Evolutionary conservation across 441 rosid genomes (phyloP), one percentile per base, ranked within the genome.

Genomic region (Gossypium aridum): DNA sequence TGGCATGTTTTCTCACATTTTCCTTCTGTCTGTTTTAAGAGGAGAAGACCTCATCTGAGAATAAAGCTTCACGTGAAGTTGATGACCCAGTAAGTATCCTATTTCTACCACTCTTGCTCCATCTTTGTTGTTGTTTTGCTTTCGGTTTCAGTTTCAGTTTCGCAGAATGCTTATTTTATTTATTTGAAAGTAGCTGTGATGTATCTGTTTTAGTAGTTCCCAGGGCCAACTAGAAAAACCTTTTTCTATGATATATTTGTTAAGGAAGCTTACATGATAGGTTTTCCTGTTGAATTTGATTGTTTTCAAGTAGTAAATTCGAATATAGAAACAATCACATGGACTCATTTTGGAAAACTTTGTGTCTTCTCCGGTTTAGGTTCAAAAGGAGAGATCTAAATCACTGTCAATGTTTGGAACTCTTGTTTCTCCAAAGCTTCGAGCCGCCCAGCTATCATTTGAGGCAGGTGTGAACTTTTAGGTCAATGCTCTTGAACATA

Each of bases 341-440:
- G 74, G 66, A 69, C 47, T 61, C 45, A 31, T 57, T 68, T 72
- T 71, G 56, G 65, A 34, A 71, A 49, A 67, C 64, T 70, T 45
- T 20, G 55, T 73, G 31, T n/a, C n/a, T n/a, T 16, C 17, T 67
- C 67, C 43, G 61, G 64, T 71, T 12, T 66, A 91, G 97, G 89
- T 90, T 77, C 87, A 91, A 77, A 85, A 83, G 83, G 94, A 85
- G 85, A 87, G 97, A 63, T 79, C 83, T 5, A 96, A 86, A 82
- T 83, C 85, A 51, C 78, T 93, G 28, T 87, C 93, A 1, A 78
- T 92, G 68, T 93, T 93, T 82, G 99, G 98, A 75, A 85, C 91
- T 74, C 79, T 96, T 66, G 91, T 93, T 72, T 92, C 99, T 6
- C 97, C 98, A 13, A 93, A 90, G 90, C 94, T 96, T 75, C 90